Evolutionary conservation across 2,329 filamentous ascomycete species (phyloP), one percentile per base, ranked within the genome.

Genomic region (Pseudogymnoascus sp.): DNA sequence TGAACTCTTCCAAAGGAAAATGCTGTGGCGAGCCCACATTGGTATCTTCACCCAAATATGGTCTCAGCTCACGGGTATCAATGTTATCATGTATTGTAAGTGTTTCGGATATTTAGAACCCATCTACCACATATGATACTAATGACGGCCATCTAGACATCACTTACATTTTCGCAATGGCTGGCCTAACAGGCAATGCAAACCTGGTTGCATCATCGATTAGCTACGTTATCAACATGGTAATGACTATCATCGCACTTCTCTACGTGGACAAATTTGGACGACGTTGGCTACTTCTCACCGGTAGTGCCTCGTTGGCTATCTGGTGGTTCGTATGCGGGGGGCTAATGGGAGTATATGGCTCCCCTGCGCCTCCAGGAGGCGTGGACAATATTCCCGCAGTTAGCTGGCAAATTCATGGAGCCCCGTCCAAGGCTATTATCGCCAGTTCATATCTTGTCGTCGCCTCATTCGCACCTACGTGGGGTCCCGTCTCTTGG

Each of bases 41-140:
- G 89, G 87, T 66, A 71, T 91, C 44, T 90, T 89, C 72, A 88
- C 81, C 1, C 88, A 91, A 75, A 87, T 91, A 69, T 89, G 88
- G 89, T 86, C 82, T 10, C 88, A 92, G 72, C 75, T 91, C 56
- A 90, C 87, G 0, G 88, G 89, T 19, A 90, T 90, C 87, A 90
- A 90, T 69, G 87, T 84, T 40, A 88, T 85, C 88, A 79, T 87
- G 84, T 88, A 86, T 77, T 87, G 88, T 71, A 40, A 40, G 37
- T 40, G 37, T 40, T 40, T 40, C 10, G n/a, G 37, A 40, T 40
- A 40, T 40, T 40, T 40, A 40, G 37, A 40, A 40, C 37, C 37
- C n/a, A 40, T 40, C 37, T 40, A n/a, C 15, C 37, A 40, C 37
- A 40, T 40, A 40, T n/a, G 37, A 40, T 17, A 40, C 37, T 40